Evolutionary conservation across 2,329 filamentous ascomycete genomes (phyloP).

Genomic region (Epichloe sp.): DNA sequence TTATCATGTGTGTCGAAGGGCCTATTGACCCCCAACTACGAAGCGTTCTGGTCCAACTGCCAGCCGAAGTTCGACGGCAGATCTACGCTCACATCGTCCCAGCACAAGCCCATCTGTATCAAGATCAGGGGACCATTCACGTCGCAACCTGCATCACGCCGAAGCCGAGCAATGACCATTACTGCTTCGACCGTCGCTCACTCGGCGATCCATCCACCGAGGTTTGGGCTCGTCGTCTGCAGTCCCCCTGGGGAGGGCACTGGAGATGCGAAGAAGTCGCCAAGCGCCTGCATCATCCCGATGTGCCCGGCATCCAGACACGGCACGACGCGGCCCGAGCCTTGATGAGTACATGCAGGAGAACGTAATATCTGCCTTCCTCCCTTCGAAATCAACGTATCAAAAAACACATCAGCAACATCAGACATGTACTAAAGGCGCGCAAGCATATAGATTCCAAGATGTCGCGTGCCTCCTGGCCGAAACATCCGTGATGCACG

Average conservation of each 20-base stretch:
- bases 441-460: neutral
- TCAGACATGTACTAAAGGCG: neutral
- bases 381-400: too few species aligned
- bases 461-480: slow-evolving; percentile 3
- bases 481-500: neutral
- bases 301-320: neutral
- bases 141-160: slow-evolving; percentile 4
- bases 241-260: slow-evolving; percentile 4
- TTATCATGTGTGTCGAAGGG: neutral
- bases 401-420: neutral
- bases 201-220: slow-evolving; percentile 4
- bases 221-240: slow-evolving; percentile 6
- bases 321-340: neutral
- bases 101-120: neutral
- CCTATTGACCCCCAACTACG: neutral
- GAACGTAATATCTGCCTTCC: neutral
- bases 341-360: slow-evolving; percentile 4
- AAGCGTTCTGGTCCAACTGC: slow-evolving; percentile 1
- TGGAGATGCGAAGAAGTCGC: slow-evolving; percentile 8
- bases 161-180: slow-evolving; percentile 1
- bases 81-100: slow-evolving; percentile 3
- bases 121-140: neutral
- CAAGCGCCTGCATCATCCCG: neutral
- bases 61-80: slow-evolving; percentile 1
- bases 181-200: slow-evolving; percentile 7